Evolutionary conservation across 192 early-diverging fungal genomes (phyloP).

Genomic region (Coemansia pectinata): DNA sequence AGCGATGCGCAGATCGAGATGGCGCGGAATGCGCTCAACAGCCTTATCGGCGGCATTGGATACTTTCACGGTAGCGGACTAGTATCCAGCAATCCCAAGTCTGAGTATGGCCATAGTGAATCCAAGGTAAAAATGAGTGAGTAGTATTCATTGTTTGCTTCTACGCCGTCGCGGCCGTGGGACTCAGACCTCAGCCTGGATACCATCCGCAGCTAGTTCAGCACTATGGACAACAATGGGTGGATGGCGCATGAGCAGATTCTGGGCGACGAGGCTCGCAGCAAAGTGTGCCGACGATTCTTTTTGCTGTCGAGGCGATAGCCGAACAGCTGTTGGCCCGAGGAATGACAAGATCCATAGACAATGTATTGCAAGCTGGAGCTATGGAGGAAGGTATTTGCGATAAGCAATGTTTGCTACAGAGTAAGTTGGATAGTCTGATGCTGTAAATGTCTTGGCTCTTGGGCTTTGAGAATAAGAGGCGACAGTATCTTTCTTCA

Average conservation of each 20-base stretch:
- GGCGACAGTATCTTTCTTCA: not conserved
- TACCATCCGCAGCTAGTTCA: conserved; percentile 76
- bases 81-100: conserved; percentile 56
- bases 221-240: conserved; percentile 75
- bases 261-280: conserved; percentile 87
- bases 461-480: conserved; percentile 62
- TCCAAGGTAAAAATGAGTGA: too few species aligned
- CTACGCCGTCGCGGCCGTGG: conserved; percentile 87
- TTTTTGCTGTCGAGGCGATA: conserved; percentile 67
- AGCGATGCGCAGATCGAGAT: conserved; percentile 61
- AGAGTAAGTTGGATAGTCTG: conserved; percentile 22
- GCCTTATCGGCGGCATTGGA: conserved; percentile 89
- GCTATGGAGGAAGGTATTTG: not conserved
- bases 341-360: not conserved
- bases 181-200: conserved; percentile 86
- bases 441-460: conserved; percentile 68
- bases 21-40: conserved; percentile 75
- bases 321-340: not conserved
- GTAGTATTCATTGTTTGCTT: conserved; percentile 71
- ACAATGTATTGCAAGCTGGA: not conserved
- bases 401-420: not conserved
- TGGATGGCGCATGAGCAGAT: conserved; percentile 97
- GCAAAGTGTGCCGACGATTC: conserved; percentile 85
- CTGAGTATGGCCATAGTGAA: conserved; percentile 63
- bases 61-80: conserved; percentile 52